Conservation (phyloP, 2,329 filamentous ascomycete species). For the Scedosporium aurantiacum region DNA sequence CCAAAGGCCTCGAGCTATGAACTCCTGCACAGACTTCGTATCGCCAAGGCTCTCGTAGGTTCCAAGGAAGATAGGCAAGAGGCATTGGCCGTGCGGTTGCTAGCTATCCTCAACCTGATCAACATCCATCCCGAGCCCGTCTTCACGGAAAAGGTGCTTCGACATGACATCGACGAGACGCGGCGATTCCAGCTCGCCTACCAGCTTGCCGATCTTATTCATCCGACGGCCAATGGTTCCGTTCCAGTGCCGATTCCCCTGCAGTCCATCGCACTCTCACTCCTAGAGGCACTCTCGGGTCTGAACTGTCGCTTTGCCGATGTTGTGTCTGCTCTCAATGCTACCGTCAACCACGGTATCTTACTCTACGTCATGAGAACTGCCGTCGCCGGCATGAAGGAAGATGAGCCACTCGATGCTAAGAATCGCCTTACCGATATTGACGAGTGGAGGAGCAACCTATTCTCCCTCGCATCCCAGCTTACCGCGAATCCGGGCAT, state of each 20-base stretch:
- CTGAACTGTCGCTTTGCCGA: constrained; percentile 69
- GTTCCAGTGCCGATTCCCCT: constrained; percentile 59
- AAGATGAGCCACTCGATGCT: constrained; percentile 38
- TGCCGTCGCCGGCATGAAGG: constrained; percentile 70
- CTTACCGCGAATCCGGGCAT: constrained; percentile 35
- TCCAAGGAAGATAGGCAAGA: constrained; percentile 58
- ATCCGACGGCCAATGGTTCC: constrained; percentile 63
- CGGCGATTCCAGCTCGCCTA: constrained; percentile 81
- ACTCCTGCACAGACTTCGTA: constrained; percentile 68
- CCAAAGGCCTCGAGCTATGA: constrained; percentile 71
- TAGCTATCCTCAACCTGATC: constrained; percentile 82
- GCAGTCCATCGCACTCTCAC: constrained; percentile 70
- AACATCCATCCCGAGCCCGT: constrained; percentile 74
- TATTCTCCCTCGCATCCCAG: constrained; percentile 79
- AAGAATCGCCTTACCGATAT: constrained; percentile 52
- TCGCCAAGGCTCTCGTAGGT: constrained; percentile 66
- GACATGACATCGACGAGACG: constrained; percentile 81
- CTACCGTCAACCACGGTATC: constrained; percentile 92
- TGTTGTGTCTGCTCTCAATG: constrained; percentile 80
- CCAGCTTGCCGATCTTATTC: constrained; percentile 84
- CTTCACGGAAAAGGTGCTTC: constrained; percentile 79
- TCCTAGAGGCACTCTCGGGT: constrained; percentile 76
- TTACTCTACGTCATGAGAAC: constrained; percentile 88
- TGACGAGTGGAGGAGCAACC: constrained; percentile 81
- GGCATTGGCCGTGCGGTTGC: constrained; percentile 67